Base-by-base conservation (phyloP, 768 basidiomycete species). In the Lactarius pseudohatsudake region DNA sequence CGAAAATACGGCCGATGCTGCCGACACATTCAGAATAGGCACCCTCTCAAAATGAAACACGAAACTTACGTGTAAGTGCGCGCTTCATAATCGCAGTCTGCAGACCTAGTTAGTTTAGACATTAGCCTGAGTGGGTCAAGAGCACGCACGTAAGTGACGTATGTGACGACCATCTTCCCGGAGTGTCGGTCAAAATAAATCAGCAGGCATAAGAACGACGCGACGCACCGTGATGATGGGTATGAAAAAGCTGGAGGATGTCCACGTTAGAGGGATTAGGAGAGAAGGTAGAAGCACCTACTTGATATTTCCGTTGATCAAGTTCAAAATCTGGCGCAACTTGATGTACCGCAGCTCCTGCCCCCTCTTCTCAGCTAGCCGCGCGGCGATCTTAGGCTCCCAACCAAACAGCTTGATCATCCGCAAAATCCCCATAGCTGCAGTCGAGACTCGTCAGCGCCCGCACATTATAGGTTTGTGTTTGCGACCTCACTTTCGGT, bases 381-480 rank as follows among this genome's bases (percentile, higher is more conserved):
- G 61, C n/a, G 30, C 79, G 22, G 79, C 62, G 55, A 81, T 80
- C 68, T 81, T 81, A 11, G 78, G 76, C 72, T 87, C 82, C 82
- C 89, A 84, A 7, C 81, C 89, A 70, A 91, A 90, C 45, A 90
- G 76, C 75, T 85, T 84, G 74, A 83, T 74, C 78, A 84, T 82
- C 18, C 82, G 78, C 6, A 83, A 64, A 64, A 79, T 74, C 26
- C 71, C 71, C 64, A 80, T 71, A 15, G 73, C 79, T 79, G 59
- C 2, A 38, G 10, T 15, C 10, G 28, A 34, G n/a, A 5, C 9
- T 72, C 55, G 26, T 65, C 36, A 59, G 32, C 56, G 40, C 20
- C 32, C 70, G 64, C 15, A 53, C 6, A 6, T 30, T 10, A 10
- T 5, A 4, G 15, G 34, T 8, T 22, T 28, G 41, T n/a, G 8